phyloP scores from a whole-genome alignment of 169 alveolate genomes.

The Pseudocohnilembus persalinus region DNA sequence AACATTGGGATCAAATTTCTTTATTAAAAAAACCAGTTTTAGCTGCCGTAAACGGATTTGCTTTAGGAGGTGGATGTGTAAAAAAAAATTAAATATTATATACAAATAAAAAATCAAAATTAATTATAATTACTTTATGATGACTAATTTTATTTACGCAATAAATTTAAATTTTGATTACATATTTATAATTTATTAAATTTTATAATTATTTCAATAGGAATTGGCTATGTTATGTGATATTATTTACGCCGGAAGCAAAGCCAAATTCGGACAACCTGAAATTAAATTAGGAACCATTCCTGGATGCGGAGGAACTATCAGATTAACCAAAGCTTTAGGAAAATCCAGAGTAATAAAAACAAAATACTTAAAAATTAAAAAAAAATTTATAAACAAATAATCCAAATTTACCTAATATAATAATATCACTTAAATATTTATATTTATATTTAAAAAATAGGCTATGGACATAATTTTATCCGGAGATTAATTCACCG shows the following conservation, averaged over 20 bases:
- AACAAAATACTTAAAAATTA: too few relatives aligned
- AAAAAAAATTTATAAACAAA: too few relatives aligned
- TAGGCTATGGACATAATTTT: slow-evolving; percentile 81
- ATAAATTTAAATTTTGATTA: too few relatives aligned
- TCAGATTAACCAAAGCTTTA: slow-evolving; percentile 82
- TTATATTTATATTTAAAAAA: too few relatives aligned
- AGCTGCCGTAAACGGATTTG: slow-evolving; percentile 89
- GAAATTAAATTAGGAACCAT: slow-evolving; percentile 78
- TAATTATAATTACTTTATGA: too few relatives aligned
- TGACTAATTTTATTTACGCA: too few relatives aligned
- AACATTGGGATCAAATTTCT: slow-evolving; percentile 67
- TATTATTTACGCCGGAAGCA: slow-evolving; percentile 83
- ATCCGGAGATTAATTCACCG: slow-evolving; percentile 80
- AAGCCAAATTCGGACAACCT: slow-evolving; percentile 90
- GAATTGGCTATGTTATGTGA: slow-evolving; percentile 88
- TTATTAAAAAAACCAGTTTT: slow-evolving; percentile 74
- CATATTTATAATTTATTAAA: too few relatives aligned
- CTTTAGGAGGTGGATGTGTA: slow-evolving; percentile 90
- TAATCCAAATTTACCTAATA: background rate
- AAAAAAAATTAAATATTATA: too few relatives aligned
- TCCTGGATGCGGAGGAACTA: slow-evolving; percentile 90
- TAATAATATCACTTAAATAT: too few relatives aligned
- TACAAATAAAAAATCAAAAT: too few relatives aligned
- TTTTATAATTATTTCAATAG: too few relatives aligned
- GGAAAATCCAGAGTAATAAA: slow-evolving; percentile 68